Conservation (phyloP, 352 stramenopile species). For the Pythium biforme region DNA sequence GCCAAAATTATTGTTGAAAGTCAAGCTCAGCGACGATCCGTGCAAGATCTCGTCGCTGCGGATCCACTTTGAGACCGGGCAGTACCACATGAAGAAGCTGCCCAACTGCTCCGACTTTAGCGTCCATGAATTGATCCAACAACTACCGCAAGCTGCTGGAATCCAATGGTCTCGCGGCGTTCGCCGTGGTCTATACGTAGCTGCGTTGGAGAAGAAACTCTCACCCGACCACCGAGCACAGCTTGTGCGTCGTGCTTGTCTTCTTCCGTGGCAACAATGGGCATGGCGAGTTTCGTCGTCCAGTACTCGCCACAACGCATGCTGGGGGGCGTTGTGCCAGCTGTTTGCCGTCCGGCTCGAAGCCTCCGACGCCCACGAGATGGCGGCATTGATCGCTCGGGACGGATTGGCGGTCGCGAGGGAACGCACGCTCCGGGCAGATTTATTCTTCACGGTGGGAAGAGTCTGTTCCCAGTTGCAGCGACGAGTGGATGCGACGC, state of each 20-base stretch:
- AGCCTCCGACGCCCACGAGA: slow-evolving; percentile 1
- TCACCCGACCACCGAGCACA: not conserved
- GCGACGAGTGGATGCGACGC: slow-evolving; percentile 5
- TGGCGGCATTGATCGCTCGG: slow-evolving; percentile 17
- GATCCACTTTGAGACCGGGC: slow-evolving; percentile 33
- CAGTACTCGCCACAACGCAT: slow-evolving; percentile 14
- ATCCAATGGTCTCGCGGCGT: slow-evolving; percentile 37
- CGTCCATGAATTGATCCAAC: slow-evolving; percentile 42
- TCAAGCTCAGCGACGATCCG: slow-evolving; percentile 43
- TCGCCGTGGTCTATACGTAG: slow-evolving; percentile 25
- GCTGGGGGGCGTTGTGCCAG: slow-evolving; percentile 21
- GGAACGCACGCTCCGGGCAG: slow-evolving; percentile 11
- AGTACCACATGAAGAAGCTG: slow-evolving; percentile 44
- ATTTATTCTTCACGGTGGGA: slow-evolving; percentile 17
- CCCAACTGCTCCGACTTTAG: slow-evolving; percentile 34
- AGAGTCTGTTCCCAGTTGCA: not conserved
- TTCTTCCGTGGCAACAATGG: slow-evolving; percentile 17
- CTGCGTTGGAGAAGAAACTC: slow-evolving; percentile 26
- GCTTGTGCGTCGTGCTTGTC: not conserved
- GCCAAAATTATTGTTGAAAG: slow-evolving; percentile 32
- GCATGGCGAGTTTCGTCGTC: not conserved
- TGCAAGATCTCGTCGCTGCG: slow-evolving; percentile 39
- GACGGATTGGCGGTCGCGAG: slow-evolving; percentile 11
- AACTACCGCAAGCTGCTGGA: slow-evolving; percentile 39
- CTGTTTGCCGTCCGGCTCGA: slow-evolving; percentile 17